Evolutionary conservation across 1,284 basidiomycete genomes (phyloP), one percentile per base, ranked within the genome.

Genomic region (Melampsora americana): DNA sequence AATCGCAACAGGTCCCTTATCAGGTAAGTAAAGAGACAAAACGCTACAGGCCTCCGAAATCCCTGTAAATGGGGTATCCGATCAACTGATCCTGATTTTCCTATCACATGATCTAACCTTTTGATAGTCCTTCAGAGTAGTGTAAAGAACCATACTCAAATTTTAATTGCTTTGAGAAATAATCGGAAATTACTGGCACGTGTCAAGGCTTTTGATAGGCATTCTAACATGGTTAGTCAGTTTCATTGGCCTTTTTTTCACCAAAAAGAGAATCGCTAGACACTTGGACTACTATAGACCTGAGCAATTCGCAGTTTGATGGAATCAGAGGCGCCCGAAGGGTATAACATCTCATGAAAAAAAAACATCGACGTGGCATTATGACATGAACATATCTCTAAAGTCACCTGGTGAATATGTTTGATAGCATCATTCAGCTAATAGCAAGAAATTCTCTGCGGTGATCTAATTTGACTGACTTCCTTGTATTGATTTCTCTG

Each of bases 161-260:
- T 99, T 80, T 89, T 99, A 78, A 95, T 99, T 82, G 95, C 94
- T 35, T 86, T 99, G 77, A 87, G 96, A 81, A 99, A 99, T 86
- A 97, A 99, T 87, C 97, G 96, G 85, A 99, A 99, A 84, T 86
- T 99, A 42, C 87, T 99, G 77, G 96, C 93, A 56, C 89, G 95
- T 77, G 95, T 99, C 77, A 99, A 99, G 84, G 96, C 96, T 0
- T 99, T 99, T 84, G 96, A 99, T 84, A 87, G 96, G 82, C 96
- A 99, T 84, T 92, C 92, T 80, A 99, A 99, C 83, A 98, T 99
- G 95, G 96, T 92, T 79, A 73, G 88, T 83, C 9, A 61, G 28
- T 42, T 56, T 26, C 67, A 35, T 66, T 26, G 16, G 26, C 53
- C n/a, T n/a, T 69, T 66, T 48, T 56, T 28, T 56, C 23, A 18